phyloP scores from a whole-genome alignment of 2,329 filamentous ascomycete genomes.

The Chaetomiaceae sp. region DNA sequence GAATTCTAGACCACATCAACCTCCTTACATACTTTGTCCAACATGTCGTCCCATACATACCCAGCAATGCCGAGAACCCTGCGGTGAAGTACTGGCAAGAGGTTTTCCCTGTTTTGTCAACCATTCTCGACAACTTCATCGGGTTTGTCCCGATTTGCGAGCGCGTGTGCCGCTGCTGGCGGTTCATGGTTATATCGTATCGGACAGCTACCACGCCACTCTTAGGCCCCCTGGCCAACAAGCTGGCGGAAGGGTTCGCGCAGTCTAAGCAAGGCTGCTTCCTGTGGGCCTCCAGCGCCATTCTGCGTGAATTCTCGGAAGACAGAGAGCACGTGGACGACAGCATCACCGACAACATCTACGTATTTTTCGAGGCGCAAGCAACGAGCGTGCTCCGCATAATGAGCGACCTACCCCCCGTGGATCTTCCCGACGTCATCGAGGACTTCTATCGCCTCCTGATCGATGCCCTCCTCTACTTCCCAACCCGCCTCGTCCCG shows the following conservation, averaged over 20 bases:
- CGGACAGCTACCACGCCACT: slow-evolving; percentile 81
- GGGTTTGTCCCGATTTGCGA: slow-evolving; percentile 85
- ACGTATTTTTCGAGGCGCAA: slow-evolving; percentile 90
- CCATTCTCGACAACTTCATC: slow-evolving; percentile 82
- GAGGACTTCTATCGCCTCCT: slow-evolving; percentile 95
- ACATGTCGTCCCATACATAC: slow-evolving; percentile 65
- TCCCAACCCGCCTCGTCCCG: slow-evolving; percentile 74
- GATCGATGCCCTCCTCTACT: slow-evolving; percentile 88
- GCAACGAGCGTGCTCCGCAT: slow-evolving; percentile 83
- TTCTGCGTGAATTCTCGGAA: slow-evolving; percentile 91
- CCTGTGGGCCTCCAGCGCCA: slow-evolving; percentile 95
- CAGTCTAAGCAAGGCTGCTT: slow-evolving; percentile 90
- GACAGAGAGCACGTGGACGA: slow-evolving; percentile 79
- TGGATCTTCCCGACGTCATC: slow-evolving; percentile 75
- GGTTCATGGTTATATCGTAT: slow-evolving; percentile 95
- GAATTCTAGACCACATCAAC: slow-evolving; percentile 68
- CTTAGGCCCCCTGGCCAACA: slow-evolving; percentile 78
- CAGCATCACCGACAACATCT: slow-evolving; percentile 79
- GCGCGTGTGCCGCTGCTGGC: slow-evolving; percentile 89
- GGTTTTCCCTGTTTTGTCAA: slow-evolving; percentile 79
- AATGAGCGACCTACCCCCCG: slow-evolving; percentile 71
- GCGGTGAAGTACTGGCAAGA: slow-evolving; percentile 96
- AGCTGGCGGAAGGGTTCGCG: slow-evolving; percentile 78
- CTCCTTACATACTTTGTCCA: slow-evolving; percentile 89
- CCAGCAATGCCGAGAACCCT: slow-evolving; percentile 69